Base-by-base conservation (phyloP, 1,139 yeast species). In the Hyphopichia pseudoburtonii region DNA sequence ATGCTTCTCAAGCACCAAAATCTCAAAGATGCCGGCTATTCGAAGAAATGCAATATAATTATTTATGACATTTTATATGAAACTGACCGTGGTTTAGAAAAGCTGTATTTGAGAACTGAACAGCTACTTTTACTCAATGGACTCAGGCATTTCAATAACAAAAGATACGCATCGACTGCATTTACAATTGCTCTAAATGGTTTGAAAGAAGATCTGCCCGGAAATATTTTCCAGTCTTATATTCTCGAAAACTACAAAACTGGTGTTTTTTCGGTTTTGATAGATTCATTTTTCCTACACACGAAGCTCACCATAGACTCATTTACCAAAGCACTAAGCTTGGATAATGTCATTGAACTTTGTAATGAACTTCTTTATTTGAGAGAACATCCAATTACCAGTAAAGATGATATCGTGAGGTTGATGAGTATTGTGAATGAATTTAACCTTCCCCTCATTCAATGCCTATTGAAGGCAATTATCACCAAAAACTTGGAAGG, bases 401-500 rank as follows among this genome's bases (percentile, higher is more conserved):
- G 42, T 3, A 39, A 53, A 10, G 43, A 42, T 3, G 66, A 62
- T 23, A 44, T 66, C n/a, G 39, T 43, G 10, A 36, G 35, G 2
- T 36, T 48, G 12, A 46, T 57, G 1, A n/a, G 34, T 2, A 30
- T 43, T 2, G 57, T 66, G n/a, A 69, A 74, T 43, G 80, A 76
- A 36, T 79, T 78, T 53, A 80, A 77, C 47, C 50, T 82, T 22
- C 73, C 80, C 0, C 48, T 78, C 2, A 65, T 70, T 36, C 87
- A 82, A 48, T 53, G 78, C 16, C 52, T 79, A 8, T 41, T 68
- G 3, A 47, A 60, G 29, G 42, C 56, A 1, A 42, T 64, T 0
- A 37, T 54, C 2, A 35, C 38, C 7, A 45, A 46, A 19, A 62
- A 59, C n/a, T 42, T 52, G 17, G 36, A 31, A n/a, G 36, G 38